Conservation (phyloP, 1,139 yeast species). For the Saccharomyces hybrid region DNA sequence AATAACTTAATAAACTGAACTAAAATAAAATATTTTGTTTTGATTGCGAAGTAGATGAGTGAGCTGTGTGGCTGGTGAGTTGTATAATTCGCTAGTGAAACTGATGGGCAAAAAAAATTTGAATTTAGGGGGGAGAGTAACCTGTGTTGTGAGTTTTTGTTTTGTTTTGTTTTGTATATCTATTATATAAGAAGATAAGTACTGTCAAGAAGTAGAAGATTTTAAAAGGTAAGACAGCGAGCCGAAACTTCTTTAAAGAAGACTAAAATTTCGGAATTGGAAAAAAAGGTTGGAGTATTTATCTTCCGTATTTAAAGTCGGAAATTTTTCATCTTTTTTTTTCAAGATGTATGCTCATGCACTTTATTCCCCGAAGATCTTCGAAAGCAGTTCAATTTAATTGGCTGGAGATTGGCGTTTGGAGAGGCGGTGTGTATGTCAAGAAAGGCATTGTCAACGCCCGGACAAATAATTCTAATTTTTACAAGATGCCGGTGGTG, state of each 20-base stretch:
- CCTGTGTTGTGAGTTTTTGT: neutral
- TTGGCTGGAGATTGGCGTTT: neutral
- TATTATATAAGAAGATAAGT: neutral
- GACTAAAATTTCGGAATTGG: neutral
- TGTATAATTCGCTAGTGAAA: neutral
- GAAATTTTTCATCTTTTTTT: neutral
- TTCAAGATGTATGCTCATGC: neutral
- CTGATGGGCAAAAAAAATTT: neutral
- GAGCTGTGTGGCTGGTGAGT: conserved; percentile 2
- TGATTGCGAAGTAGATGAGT: conserved; percentile 13
- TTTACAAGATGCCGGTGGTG: conserved; percentile 1
- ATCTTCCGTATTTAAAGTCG: neutral
- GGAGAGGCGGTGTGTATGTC: neutral
- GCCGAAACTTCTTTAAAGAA: neutral
- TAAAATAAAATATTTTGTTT: conserved; percentile 6
- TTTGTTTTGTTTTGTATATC: neutral
- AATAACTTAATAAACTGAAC: conserved; percentile 5
- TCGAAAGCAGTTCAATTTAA: neutral
- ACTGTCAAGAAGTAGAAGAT: neutral
- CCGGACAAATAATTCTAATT: neutral
- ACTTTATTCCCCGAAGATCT: neutral
- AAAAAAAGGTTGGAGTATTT: neutral
- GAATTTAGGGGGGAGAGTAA: neutral
- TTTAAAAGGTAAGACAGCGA: neutral
- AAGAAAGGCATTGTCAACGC: neutral